Evolutionary conservation across 805 yeast genomes (phyloP), one percentile per base, ranked within the genome.

Genomic region (Candida railenensis): DNA sequence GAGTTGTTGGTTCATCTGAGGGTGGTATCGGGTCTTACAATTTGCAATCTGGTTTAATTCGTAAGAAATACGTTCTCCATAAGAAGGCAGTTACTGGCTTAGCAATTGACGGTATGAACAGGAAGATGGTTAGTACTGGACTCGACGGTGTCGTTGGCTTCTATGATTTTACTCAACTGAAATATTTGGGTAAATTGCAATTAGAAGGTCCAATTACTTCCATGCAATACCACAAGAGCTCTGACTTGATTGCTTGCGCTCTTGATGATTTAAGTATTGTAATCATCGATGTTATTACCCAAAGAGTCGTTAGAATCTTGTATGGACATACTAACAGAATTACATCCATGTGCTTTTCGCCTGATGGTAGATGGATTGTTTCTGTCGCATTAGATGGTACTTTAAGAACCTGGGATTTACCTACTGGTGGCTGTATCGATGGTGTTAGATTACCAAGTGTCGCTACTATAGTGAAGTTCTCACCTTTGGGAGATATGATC

Each of bases 361-460:
- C 96, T 3, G 92, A 91, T 63, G 98, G 97, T 32, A 82, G 97
- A 63, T 94, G 98, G 97, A 70, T 94, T 32, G 83, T 94, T 7
- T 82, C 94, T 20, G 83, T 88, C 1, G 78, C 90, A 0, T 72
- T 90, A 49, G 99, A 94, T 62, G 77, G 88, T 2, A 90, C 98
- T 0, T 74, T 94, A 42, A 80, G 99, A 58, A 89, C 97, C 0
- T 94, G 98, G 98, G 98, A 94, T 64, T 77, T 94, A 49, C 98
- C 98, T 37, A 87, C 97, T 1, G 98, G 99, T 42, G 89, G 91
- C 1, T 92, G 98, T 65, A 89, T 94, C 47, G 99, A 94, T 69
- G 97, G 97, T 51, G 83, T 92, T 15, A 69, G 73, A 44, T 76
- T 94, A 21, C 82, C 85, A 1, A 81, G 76, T 54, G 91, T 90